These are phyloP conservation scores for Vaccinium darrowii DNA, from an alignment of 148 eudicot genomes.

Conservation along the genomic window DNA sequence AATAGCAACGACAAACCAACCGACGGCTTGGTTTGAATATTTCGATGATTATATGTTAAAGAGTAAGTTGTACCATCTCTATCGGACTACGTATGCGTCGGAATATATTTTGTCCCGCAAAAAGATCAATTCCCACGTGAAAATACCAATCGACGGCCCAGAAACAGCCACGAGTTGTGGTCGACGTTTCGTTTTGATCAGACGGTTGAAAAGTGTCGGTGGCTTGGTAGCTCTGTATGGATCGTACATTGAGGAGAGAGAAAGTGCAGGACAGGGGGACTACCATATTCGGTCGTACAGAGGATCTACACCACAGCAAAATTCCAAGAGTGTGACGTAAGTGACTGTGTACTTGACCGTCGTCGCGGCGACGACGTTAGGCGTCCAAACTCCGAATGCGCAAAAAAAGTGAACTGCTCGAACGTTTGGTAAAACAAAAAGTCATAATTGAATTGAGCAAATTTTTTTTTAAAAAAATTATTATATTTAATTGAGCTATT, in stretches of 20 bases:
- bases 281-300: not conserved
- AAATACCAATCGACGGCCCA: not conserved
- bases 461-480: too few relatives aligned
- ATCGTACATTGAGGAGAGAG: not conserved
- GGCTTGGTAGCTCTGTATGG: not conserved
- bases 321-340: not conserved
- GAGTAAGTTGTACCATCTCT: constrained; percentile 5
- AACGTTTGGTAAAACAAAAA: too few relatives aligned
- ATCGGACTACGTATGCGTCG: not conserved
- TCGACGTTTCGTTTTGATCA: not conserved
- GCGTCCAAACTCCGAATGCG: too few relatives aligned
- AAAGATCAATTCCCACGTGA: not conserved
- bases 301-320: not conserved
- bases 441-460: too few relatives aligned
- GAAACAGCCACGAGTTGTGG: not conserved
- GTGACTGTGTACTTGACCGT: not conserved
- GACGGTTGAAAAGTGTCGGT: constrained; percentile 24
- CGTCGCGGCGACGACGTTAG: too few relatives aligned
- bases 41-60: not conserved
- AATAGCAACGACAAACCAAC: constrained; percentile 8
- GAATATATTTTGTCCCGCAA: not conserved
- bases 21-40: not conserved
- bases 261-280: not conserved
- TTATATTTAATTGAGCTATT: too few relatives aligned
- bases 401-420: too few relatives aligned